phyloP scores from a whole-genome alignment of 768 basidiomycete genomes.

The Suillus americanus region DNA sequence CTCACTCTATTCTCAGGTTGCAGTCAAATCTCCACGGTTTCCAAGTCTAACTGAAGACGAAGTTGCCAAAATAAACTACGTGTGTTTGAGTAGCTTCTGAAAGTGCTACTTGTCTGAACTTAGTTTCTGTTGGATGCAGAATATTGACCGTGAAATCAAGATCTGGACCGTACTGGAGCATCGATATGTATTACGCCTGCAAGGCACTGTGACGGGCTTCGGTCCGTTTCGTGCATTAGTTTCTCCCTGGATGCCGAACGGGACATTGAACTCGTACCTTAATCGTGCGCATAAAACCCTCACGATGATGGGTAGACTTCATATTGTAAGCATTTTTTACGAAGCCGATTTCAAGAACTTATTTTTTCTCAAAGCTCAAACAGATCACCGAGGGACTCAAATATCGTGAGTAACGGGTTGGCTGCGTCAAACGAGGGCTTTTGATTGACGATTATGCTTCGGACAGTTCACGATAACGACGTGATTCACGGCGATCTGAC shows the following conservation, averaged over 20 bases:
- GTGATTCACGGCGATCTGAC: slow-evolving; percentile 48
- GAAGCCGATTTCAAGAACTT: neutral
- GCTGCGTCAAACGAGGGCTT: too few relatives aligned
- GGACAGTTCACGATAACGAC: slow-evolving; percentile 15
- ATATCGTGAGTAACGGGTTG: slow-evolving; percentile 10
- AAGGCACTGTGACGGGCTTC: slow-evolving; percentile 28
- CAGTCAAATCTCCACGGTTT: slow-evolving; percentile 20
- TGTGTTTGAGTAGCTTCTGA: neutral
- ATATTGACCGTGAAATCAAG: slow-evolving; percentile 18
- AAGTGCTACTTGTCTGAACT: too few relatives aligned
- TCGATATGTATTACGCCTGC: slow-evolving; percentile 26
- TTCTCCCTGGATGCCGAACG: slow-evolving; percentile 34
- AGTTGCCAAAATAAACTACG: neutral
- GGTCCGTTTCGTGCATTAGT: slow-evolving; percentile 32
- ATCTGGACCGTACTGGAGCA: slow-evolving; percentile 29
- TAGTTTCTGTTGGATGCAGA: neutral
- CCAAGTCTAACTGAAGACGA: neutral
- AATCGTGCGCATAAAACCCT: slow-evolving; percentile 7
- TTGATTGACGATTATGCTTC: neutral
- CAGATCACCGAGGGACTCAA: slow-evolving; percentile 16
- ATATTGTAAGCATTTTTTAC: slow-evolving; percentile 13
- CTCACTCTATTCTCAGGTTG: slow-evolving; percentile 12
- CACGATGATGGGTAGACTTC: neutral
- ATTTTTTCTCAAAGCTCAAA: neutral
- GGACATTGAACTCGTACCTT: slow-evolving; percentile 26